These are phyloP conservation scores for Nicotiana rustica DNA, from an alignment of 305 asterid genomes.

Conservation along the genomic window DNA sequence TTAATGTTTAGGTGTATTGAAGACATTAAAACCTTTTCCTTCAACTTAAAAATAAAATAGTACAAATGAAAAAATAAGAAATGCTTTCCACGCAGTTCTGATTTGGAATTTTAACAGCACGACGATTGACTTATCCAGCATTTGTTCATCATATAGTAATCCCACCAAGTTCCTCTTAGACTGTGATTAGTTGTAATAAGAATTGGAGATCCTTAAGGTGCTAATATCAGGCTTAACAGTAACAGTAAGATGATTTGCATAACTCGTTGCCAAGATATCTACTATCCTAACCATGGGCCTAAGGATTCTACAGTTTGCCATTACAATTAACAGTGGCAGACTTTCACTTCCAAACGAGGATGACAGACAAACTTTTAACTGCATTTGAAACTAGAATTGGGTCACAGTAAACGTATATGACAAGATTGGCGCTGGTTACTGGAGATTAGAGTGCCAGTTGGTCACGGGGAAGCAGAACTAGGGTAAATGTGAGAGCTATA, in stretches of 20 bases:
- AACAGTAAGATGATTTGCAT: slow-evolving; percentile 22
- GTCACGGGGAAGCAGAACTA: slow-evolving; percentile 14
- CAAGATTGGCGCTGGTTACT: slow-evolving; percentile 13
- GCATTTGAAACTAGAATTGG: not conserved
- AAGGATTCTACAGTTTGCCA: slow-evolving; percentile 20
- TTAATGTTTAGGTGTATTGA: not conserved
- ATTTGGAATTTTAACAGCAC: slow-evolving; percentile 12
- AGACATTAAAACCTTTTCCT: slow-evolving; percentile 28
- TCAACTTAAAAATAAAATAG: slow-evolving; percentile 15
- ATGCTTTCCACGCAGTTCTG: not conserved
- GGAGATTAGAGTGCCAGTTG: slow-evolving; percentile 26
- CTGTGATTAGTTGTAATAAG: slow-evolving; percentile 17
- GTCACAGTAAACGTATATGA: not conserved
- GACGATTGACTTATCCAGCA: not conserved
- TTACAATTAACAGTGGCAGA: not conserved
- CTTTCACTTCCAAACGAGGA: slow-evolving; percentile 1
- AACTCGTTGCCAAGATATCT: not conserved
- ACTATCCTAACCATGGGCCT: slow-evolving; percentile 5
- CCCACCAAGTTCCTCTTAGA: slow-evolving; percentile 29
- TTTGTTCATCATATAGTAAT: slow-evolving; percentile 15
- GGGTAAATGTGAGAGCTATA: slow-evolving; percentile 33
- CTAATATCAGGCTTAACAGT: slow-evolving; percentile 5
- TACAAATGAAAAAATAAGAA: slow-evolving; percentile 4
- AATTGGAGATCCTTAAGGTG: slow-evolving; percentile 28
- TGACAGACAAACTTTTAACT: not conserved